A percentile compares a stretch with the other conserved stretches of the same genome.
These are phyloP conservation scores for Sugiyamaella marilandica DNA, from an alignment of 805 yeast species.

Conservation along the genomic window DNA sequence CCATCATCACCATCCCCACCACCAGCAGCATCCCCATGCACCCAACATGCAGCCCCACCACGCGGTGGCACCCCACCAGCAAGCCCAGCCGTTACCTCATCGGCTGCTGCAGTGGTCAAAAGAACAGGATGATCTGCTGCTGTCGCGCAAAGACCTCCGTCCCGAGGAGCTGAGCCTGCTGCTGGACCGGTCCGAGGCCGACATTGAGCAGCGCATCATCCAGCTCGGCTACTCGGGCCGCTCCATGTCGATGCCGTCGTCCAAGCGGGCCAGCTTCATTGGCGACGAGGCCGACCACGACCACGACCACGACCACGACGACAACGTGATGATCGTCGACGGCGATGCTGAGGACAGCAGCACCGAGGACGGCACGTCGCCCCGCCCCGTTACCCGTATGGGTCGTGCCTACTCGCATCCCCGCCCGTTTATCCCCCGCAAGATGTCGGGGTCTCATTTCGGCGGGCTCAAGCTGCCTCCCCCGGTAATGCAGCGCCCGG, in stretches of 20 bases:
- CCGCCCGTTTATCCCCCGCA: constrained; percentile 10
- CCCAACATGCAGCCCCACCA: neutral
- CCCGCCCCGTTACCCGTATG: constrained; percentile 4
- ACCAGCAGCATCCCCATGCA: constrained; percentile 14
- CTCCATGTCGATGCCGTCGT: constrained; percentile 1
- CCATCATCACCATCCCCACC: constrained; percentile 12
- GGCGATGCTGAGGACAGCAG: neutral
- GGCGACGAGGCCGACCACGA: neutral
- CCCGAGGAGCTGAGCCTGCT: constrained; percentile 70
- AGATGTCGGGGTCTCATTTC: constrained; percentile 13
- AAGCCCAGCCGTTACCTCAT: too few species aligned
- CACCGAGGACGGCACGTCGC: constrained; percentile 1
- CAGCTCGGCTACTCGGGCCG: constrained; percentile 8
- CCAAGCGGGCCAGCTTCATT: neutral
- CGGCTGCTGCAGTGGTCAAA: constrained; percentile 40
- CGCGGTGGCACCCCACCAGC: neutral
- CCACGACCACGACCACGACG: neutral
- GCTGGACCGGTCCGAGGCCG: constrained; percentile 64
- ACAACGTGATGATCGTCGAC: constrained; percentile 8
- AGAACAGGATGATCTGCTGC: constrained; percentile 69
- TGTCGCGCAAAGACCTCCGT: constrained; percentile 54
- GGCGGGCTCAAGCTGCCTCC: constrained; percentile 18
- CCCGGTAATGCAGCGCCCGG: constrained; percentile 15
- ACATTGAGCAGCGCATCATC: constrained; percentile 39
- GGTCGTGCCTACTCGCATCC: constrained; percentile 9